Percentiles rank a stretch among this genome's conserved stretches.
phyloP scores from a whole-genome alignment of 371 early-diverging fungal genomes.

The Smittium mucronatum region DNA sequence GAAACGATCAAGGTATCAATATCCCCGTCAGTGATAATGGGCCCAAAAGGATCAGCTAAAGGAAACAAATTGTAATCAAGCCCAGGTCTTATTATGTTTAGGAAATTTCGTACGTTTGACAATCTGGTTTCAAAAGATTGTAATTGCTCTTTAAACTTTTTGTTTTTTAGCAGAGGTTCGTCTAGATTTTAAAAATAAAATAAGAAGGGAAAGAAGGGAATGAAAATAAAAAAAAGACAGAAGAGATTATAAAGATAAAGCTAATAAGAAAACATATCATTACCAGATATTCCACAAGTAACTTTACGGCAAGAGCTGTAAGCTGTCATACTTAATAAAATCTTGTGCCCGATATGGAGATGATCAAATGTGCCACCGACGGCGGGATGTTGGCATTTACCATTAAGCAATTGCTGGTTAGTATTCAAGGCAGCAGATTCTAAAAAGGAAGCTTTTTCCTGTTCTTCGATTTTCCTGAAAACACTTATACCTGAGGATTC shows the following conservation, averaged over 20 bases:
- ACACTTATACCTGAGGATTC: not conserved
- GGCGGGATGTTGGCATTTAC: conserved; percentile 41
- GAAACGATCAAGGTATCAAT: conserved; percentile 80
- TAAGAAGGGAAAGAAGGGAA: no score
- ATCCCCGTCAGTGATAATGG: conserved; percentile 59
- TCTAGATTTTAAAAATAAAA: conserved; percentile 21
- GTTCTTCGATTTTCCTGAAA: not conserved
- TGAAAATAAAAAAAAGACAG: no score
- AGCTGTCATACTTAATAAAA: conserved; percentile 71
- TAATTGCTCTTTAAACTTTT: conserved; percentile 53
- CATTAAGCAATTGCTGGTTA: not conserved
- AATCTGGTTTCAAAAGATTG: conserved; percentile 54
- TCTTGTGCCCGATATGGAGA: conserved; percentile 87
- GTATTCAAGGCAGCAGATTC: not conserved
- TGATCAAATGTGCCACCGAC: conserved; percentile 97
- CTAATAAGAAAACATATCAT: no score
- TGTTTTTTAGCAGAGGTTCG: conserved; percentile 52
- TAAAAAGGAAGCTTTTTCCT: not conserved
- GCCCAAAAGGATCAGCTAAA: conserved; percentile 77
- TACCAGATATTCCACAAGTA: conserved; percentile 17
- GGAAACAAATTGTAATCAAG: conserved; percentile 37
- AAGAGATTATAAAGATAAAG: no score
- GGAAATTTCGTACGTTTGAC: conserved; percentile 41
- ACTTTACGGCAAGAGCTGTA: conserved; percentile 31
- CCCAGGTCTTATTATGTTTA: conserved; percentile 40